Evolutionary conservation across 1,139 yeast genomes (phyloP).

Genomic region (Kodamaea sp.): DNA sequence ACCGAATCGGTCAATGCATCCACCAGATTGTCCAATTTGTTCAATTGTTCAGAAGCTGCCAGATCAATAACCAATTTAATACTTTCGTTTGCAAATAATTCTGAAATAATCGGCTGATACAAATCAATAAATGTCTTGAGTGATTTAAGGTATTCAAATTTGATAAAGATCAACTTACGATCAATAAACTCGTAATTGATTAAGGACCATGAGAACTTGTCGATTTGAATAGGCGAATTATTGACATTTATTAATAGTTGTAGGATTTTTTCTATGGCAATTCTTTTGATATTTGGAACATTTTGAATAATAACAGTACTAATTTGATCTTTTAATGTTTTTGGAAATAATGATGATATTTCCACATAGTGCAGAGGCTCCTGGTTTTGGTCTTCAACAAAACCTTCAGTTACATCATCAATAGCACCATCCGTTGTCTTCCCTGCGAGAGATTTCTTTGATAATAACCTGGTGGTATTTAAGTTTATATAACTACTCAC

Average conservation of each 20-base stretch:
- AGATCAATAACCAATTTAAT: conserved; percentile 12
- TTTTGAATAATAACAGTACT: conserved; percentile 31
- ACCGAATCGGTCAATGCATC: not conserved
- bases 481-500: conserved; percentile 20
- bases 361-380: conserved; percentile 15
- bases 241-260: conserved; percentile 7
- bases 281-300: conserved; percentile 30
- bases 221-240: not conserved
- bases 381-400: conserved; percentile 9
- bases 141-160: conserved; percentile 18
- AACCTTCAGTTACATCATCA: conserved; percentile 14
- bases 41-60: conserved; percentile 6
- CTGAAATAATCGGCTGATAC: conserved; percentile 2
- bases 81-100: conserved; percentile 3
- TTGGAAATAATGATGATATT: conserved; percentile 28
- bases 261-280: conserved; percentile 30
- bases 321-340: conserved; percentile 36
- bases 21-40: not conserved
- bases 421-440: conserved; percentile 6
- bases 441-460: conserved; percentile 6
- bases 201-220: conserved; percentile 25
- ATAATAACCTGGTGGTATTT: conserved; percentile 21
- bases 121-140: conserved; percentile 15
- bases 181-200: conserved; percentile 27
- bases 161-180: conserved; percentile 25